These are phyloP conservation scores for Ceraceosorus bombacis DNA, from an alignment of 1,284 basidiomycete species.

Conservation along the genomic window DNA sequence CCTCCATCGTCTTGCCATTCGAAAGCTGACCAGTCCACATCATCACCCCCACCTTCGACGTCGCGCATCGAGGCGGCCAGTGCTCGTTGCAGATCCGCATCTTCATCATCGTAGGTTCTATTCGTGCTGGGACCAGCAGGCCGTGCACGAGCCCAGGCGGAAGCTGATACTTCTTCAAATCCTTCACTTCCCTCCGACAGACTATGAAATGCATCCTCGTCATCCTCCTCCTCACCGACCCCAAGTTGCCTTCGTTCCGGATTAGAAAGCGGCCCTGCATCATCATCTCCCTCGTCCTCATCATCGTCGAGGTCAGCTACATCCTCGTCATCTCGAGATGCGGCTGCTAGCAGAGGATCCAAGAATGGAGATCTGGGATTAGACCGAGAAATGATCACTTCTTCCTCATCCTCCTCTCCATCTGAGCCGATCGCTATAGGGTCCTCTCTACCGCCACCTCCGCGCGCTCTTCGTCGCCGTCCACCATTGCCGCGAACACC, in stretches of 20 bases:
- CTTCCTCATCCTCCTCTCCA: slow-evolving; percentile 5
- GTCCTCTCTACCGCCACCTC: not conserved
- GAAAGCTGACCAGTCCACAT: not conserved
- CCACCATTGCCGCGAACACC: slow-evolving; percentile 2
- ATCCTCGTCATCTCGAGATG: not conserved
- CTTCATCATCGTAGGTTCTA: slow-evolving; percentile 38
- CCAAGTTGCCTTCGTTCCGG: too few species aligned
- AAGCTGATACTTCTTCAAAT: not conserved
- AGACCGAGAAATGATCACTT: not conserved
- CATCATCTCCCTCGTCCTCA: not conserved
- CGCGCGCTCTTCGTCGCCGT: not conserved
- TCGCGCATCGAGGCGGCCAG: slow-evolving; percentile 34
- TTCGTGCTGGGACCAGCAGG: slow-evolving; percentile 11
- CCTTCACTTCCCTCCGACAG: slow-evolving; percentile 5
- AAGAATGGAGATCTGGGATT: slow-evolving; percentile 8
- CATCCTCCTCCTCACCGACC: slow-evolving; percentile 4
- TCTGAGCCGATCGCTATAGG: not conserved
- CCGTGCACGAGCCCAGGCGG: not conserved
- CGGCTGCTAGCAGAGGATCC: slow-evolving; percentile 2
- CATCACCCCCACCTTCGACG: slow-evolving; percentile 15
- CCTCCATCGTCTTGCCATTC: not conserved
- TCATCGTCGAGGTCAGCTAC: not conserved
- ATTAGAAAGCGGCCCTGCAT: too few species aligned
- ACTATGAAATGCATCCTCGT: slow-evolving; percentile 10
- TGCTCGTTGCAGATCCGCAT: slow-evolving; percentile 39